Percentiles rank a stretch among this genome's conserved stretches.
These are phyloP conservation scores for Petunia secreta DNA, from an alignment of 257 asterid species.

Conservation along the genomic window DNA sequence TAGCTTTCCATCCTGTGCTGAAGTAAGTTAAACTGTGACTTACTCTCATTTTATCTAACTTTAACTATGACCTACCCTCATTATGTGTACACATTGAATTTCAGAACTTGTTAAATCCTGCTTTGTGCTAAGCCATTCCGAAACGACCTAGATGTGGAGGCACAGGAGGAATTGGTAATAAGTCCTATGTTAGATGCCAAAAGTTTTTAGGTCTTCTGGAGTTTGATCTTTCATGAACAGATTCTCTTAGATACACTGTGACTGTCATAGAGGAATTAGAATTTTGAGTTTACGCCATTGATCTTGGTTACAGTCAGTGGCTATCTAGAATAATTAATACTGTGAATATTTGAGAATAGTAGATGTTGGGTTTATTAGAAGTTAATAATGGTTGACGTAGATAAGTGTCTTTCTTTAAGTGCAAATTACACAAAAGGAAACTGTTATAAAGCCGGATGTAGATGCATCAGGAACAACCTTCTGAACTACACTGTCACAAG, in stretches of 20 bases:
- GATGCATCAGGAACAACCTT: slow-evolving; percentile 12
- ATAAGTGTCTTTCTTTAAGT: not conserved
- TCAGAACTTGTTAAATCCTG: not conserved
- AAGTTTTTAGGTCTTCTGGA: not conserved
- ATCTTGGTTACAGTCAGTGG: not conserved
- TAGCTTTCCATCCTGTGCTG: slow-evolving; percentile 7
- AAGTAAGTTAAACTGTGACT: not conserved
- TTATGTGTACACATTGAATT: not conserved
- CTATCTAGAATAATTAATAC: not conserved
- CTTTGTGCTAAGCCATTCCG: not conserved
- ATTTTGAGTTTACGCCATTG: slow-evolving; percentile 7
- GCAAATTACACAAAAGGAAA: not conserved
- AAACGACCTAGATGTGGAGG: not conserved
- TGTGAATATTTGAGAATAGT: not conserved
- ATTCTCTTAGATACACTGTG: not conserved
- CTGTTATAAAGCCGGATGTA: not conserved
- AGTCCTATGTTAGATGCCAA: slow-evolving; percentile 7
- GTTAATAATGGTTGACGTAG: not conserved
- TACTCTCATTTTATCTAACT: not conserved
- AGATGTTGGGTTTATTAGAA: not conserved
- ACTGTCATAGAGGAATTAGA: not conserved
- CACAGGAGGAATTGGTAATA: not conserved
- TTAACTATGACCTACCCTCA: not conserved
- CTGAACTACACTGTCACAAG: not conserved
- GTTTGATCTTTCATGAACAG: not conserved